phyloP scores from a whole-genome alignment of 1,284 basidiomycete species.

The Irpex sp. region DNA sequence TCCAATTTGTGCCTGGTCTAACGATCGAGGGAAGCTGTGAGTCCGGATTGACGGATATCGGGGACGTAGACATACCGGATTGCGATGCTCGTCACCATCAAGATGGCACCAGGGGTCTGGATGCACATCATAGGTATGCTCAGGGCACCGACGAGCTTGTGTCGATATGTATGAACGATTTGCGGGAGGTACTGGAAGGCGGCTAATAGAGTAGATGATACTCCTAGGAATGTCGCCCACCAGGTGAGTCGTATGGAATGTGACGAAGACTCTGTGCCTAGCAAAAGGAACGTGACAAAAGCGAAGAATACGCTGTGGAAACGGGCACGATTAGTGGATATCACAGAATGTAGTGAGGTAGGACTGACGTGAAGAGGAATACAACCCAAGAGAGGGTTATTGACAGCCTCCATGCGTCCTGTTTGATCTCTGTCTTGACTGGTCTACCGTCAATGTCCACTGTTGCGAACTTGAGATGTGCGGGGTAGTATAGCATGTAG shows the following conservation, averaged over 20 bases:
- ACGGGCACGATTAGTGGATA: constrained; percentile 2
- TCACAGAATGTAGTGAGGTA: constrained; percentile 13
- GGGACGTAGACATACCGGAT: constrained; percentile 39
- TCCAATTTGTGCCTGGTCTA: constrained; percentile 83
- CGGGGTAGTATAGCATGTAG: constrained; percentile 90
- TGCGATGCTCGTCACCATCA: constrained; percentile 86
- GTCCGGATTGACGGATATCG: background rate
- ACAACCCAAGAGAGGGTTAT: constrained; percentile 71
- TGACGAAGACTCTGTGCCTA: constrained; percentile 14
- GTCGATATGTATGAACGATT: constrained; percentile 71
- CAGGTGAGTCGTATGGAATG: constrained; percentile 34
- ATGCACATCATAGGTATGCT: constrained; percentile 94
- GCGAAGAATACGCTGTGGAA: constrained; percentile 43
- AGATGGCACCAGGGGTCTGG: constrained; percentile 85
- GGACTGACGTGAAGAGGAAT: constrained; percentile 67
- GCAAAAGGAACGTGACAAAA: constrained; percentile 51
- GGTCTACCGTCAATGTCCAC: constrained; percentile 40
- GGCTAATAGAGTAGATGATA: constrained; percentile 76
- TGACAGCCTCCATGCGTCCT: constrained; percentile 72
- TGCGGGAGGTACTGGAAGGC: constrained; percentile 88
- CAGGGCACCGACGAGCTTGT: constrained; percentile 84
- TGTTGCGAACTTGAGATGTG: constrained; percentile 66
- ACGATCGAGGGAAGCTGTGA: background rate
- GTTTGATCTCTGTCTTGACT: constrained; percentile 45
- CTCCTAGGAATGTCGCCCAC: constrained; percentile 86